Conservation (phyloP, 2,329 filamentous ascomycete genomes). For the Fusarium hostae region DNA sequence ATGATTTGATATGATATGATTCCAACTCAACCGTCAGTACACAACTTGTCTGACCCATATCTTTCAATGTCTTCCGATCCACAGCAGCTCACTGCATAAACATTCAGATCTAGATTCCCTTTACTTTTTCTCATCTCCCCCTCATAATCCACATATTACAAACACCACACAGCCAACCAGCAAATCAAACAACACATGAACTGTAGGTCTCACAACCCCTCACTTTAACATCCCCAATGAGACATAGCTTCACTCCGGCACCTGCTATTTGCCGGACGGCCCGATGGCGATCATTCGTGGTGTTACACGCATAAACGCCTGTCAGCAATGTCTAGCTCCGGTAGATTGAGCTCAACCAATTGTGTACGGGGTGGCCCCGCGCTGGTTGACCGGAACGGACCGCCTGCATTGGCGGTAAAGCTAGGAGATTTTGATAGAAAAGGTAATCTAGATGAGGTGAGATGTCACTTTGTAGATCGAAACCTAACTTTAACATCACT, state of each 20-base stretch:
- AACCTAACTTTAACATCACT: background rate
- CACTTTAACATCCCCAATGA: background rate
- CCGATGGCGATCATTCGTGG: background rate
- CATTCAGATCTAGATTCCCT: background rate
- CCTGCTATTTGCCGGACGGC: conserved; percentile 7
- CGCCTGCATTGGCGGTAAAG: conserved; percentile 15
- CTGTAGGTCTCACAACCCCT: conserved; percentile 28
- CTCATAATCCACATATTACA: background rate
- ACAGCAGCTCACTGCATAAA: background rate
- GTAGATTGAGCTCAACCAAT: conserved; percentile 21
- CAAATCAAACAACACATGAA: conserved; percentile 2
- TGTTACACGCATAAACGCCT: background rate
- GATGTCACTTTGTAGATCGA: background rate
- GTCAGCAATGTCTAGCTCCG: conserved; percentile 22
- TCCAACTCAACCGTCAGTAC: background rate
- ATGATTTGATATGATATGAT: background rate
- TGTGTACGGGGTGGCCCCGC: background rate
- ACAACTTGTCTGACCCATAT: background rate
- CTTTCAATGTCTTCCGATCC: background rate
- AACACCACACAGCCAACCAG: background rate
- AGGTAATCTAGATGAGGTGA: background rate
- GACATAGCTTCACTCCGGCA: background rate
- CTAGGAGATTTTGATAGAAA: background rate
- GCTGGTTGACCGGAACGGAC: conserved; percentile 30
- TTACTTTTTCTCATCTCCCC: background rate